Conservation (phyloP, 352 stramenopile species). For the Pythium vanterpoolii region DNA sequence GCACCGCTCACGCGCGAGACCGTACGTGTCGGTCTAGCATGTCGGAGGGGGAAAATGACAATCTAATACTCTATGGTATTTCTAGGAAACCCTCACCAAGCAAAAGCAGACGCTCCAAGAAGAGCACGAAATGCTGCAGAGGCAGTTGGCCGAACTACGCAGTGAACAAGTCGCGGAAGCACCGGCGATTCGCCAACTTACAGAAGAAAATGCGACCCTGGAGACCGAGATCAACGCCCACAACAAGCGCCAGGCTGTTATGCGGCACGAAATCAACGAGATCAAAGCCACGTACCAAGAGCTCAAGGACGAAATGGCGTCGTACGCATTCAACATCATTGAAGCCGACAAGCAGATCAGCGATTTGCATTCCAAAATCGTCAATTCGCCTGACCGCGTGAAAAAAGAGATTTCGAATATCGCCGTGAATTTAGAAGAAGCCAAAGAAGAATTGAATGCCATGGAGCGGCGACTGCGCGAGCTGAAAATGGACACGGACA, state of each 20-base stretch:
- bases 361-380: conserved; percentile 76
- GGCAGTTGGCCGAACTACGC: conserved; percentile 57
- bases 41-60: neutral
- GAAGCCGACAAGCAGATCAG: conserved; percentile 83
- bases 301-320: conserved; percentile 77
- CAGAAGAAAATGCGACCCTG: conserved; percentile 75
- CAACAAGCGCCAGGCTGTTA: conserved; percentile 88
- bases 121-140: conserved; percentile 54
- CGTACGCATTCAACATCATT: conserved; percentile 71
- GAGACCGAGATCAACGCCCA: conserved; percentile 88
- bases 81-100: conserved; percentile 48
- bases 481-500: conserved; percentile 57
- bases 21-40: neutral
- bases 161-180: conserved; percentile 52
- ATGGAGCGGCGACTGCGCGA: conserved; percentile 62
- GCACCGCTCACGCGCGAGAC: conserved; percentile 35
- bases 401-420: conserved; percentile 66
- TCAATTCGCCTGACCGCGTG: conserved; percentile 88
- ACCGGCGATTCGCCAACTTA: conserved; percentile 60
- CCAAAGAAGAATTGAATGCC: conserved; percentile 60
- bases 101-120: conserved; percentile 51
- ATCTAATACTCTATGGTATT: neutral
- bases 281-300: conserved; percentile 78
- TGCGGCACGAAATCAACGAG: conserved; percentile 77
- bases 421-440: conserved; percentile 57